These are phyloP conservation scores for Colletotrichum cordylinicola DNA, from an alignment of 2,329 filamentous ascomycete species.

Conservation along the genomic window DNA sequence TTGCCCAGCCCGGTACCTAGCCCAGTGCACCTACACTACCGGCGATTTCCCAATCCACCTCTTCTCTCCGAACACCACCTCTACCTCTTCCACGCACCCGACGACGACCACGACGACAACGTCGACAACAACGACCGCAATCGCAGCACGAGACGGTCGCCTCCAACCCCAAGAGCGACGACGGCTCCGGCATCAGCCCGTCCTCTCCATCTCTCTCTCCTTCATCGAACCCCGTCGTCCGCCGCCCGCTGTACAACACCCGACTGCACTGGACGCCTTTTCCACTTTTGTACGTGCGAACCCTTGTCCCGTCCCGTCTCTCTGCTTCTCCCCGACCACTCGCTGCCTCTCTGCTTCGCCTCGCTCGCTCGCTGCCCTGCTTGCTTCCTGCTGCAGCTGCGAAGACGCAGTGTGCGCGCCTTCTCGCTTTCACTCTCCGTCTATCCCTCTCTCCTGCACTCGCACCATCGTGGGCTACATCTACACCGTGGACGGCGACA, in stretches of 20 bases:
- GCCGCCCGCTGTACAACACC: not conserved
- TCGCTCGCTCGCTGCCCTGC: not conserved
- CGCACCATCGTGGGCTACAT: not conserved
- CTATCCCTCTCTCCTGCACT: not conserved
- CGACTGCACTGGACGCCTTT: not conserved
- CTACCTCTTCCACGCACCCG: not conserved
- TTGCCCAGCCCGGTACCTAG: not conserved
- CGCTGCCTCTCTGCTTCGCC: constrained; percentile 4
- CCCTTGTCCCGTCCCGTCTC: not conserved
- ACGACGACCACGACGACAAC: not conserved
- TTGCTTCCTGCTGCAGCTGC: not conserved
- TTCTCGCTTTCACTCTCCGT: not conserved
- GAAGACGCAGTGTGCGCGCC: not conserved
- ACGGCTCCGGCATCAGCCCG: not conserved
- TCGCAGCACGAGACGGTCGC: not conserved
- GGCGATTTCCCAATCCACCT: not conserved
- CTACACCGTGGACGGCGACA: not conserved
- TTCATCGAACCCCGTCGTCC: not conserved
- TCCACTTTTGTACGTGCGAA: constrained; percentile 18
- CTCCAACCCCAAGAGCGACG: not conserved
- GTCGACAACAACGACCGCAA: not conserved
- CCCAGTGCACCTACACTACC: too few relatives aligned
- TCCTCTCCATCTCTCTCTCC: not conserved
- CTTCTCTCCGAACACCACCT: not conserved
- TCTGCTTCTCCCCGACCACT: not conserved